A percentile compares a stretch with the other conserved stretches of the same genome.
phyloP scores from a whole-genome alignment of 1,139 yeast species.

The Arxiozyma telluris region DNA sequence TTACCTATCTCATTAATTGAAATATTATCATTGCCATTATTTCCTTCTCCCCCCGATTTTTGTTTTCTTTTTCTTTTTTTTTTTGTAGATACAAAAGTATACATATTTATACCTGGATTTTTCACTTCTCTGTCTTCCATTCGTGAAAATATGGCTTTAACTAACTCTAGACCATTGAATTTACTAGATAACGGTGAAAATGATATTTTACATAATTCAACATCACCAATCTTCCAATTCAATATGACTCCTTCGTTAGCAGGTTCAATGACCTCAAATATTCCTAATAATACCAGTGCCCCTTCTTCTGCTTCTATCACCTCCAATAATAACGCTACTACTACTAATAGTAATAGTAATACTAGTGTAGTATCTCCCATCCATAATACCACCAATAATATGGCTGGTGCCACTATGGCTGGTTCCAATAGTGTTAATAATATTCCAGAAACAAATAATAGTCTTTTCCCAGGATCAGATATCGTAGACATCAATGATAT shows the following conservation, averaged over 20 bases:
- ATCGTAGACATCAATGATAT: conserved; percentile 11
- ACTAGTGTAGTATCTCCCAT: not conserved
- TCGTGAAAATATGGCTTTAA: conserved; percentile 26
- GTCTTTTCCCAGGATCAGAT: conserved; percentile 11
- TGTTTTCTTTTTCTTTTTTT: no score
- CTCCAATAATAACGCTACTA: not conserved
- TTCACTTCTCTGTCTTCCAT: not conserved
- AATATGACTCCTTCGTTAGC: conserved; percentile 7
- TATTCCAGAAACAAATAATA: not conserved
- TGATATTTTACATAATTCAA: conserved; percentile 25
- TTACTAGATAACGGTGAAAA: conserved; percentile 25
- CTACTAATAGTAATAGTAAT: not conserved
- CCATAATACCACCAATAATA: not conserved
- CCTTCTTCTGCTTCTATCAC: no score
- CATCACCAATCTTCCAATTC: conserved; percentile 29
- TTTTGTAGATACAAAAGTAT: no score
- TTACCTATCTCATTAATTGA: not conserved
- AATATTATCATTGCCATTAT: no score
- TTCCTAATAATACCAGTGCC: not conserved
- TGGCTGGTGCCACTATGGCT: not conserved
- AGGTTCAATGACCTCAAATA: not conserved
- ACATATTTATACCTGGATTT: not conserved
- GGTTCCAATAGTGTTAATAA: not conserved
- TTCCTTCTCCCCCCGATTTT: no score
- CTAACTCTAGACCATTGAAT: conserved; percentile 29